These are phyloP conservation scores for Psidium guajava DNA, from an alignment of 345 rosid genomes.

Conservation along the genomic window DNA sequence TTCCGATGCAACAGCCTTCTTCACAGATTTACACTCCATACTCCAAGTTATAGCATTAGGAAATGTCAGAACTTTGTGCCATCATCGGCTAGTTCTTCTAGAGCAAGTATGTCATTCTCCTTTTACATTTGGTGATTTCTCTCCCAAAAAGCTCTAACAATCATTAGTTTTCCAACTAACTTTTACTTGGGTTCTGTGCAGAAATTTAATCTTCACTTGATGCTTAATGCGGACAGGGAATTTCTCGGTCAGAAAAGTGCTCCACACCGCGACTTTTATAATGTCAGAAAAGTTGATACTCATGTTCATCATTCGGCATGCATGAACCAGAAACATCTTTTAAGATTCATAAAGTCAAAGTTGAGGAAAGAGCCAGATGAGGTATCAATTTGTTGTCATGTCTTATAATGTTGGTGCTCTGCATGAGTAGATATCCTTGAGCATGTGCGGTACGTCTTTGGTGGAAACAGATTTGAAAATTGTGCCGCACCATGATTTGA, in stretches of 20 bases:
- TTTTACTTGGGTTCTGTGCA: constrained; percentile 16
- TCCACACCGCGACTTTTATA: constrained; percentile 97
- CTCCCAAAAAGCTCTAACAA: neutral
- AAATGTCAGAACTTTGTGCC: constrained; percentile 88
- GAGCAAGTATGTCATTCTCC: constrained; percentile 54
- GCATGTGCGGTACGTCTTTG: neutral
- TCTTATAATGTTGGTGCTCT: neutral
- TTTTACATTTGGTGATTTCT: neutral
- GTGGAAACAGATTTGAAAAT: neutral
- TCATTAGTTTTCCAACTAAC: neutral
- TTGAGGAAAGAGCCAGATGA: constrained; percentile 96
- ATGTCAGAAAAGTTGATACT: constrained; percentile 97
- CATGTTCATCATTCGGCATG: constrained; percentile 99
- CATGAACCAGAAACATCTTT: constrained; percentile 98
- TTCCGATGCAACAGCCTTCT: constrained; percentile 83
- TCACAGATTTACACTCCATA: constrained; percentile 79
- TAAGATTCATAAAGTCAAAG: constrained; percentile 97
- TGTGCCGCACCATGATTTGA: neutral
- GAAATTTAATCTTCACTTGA: constrained; percentile 98
- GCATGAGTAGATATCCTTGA: neutral
- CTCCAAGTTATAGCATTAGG: constrained; percentile 88
- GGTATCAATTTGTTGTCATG: constrained; percentile 29
- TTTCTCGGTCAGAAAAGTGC: constrained; percentile 99
- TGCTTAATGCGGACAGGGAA: constrained; percentile 96
- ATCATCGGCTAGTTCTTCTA: constrained; percentile 83